A percentile compares a stretch with the other conserved stretches of the same genome.
Evolutionary conservation across 352 stramenopile species (phyloP).

Genomic region (Globisporangium cylindrosporum): DNA sequence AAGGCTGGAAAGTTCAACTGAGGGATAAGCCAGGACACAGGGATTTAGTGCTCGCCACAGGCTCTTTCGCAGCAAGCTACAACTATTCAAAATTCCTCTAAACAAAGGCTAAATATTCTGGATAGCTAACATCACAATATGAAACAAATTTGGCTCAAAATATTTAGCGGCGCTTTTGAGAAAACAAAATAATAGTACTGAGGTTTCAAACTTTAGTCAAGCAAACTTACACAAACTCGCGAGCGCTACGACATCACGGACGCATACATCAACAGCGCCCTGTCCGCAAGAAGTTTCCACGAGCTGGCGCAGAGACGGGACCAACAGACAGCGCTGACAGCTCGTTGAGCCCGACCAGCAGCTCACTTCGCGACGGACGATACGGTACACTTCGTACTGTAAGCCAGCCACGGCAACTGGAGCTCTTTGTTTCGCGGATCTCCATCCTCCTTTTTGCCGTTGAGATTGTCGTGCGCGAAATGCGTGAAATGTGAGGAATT

Average conservation of each 20-base stretch:
- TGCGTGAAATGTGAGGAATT: background rate
- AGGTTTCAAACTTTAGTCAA: background rate
- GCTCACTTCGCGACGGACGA: background rate
- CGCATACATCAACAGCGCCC: constrained; percentile 13
- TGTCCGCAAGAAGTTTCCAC: constrained; percentile 7
- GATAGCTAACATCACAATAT: too few species aligned
- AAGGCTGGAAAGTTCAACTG: background rate
- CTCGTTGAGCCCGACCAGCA: background rate
- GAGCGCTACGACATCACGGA: background rate
- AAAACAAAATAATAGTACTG: background rate
- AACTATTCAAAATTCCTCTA: background rate
- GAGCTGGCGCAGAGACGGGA: background rate
- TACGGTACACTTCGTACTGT: background rate
- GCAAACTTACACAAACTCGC: background rate
- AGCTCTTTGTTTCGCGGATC: constrained; percentile 3
- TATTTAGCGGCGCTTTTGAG: background rate
- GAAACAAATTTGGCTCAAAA: background rate
- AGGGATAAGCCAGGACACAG: background rate
- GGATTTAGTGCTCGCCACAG: background rate
- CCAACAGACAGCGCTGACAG: constrained; percentile 11
- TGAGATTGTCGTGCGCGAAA: background rate
- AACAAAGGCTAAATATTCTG: too few species aligned
- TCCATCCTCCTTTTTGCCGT: background rate
- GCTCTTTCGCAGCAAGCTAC: background rate
- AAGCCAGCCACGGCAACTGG: background rate